phyloP scores from a whole-genome alignment of 768 basidiomycete species.

The Xerocomellus amylosporus region DNA sequence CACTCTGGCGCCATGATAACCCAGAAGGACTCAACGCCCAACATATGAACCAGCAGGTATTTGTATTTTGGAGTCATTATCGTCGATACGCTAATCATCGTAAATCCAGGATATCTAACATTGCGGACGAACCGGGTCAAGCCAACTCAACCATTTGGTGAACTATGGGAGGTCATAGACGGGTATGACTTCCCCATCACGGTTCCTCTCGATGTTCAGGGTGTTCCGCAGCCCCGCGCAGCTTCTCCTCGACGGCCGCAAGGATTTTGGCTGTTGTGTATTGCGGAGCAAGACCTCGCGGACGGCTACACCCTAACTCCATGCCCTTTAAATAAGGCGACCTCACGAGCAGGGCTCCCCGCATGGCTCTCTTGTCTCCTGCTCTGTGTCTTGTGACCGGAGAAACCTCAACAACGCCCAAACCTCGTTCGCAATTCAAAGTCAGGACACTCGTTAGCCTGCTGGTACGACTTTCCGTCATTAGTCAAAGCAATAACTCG shows the following conservation, averaged over 20 bases:
- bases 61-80: not conserved
- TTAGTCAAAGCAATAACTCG: conserved; percentile 7
- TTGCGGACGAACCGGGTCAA: conserved; percentile 5
- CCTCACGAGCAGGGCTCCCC: conserved; percentile 11
- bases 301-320: conserved; percentile 16
- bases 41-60: not conserved
- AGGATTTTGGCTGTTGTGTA: conserved; percentile 16
- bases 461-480: conserved; percentile 15
- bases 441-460: conserved; percentile 21
- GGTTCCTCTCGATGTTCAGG: conserved; percentile 4
- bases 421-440: conserved; percentile 31
- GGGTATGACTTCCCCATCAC: conserved; percentile 14
- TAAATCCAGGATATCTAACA: not conserved
- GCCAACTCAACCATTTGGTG: not conserved
- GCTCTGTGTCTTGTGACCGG: conserved; percentile 23
- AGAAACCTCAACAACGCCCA: conserved; percentile 24
- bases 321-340: conserved; percentile 27
- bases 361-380: conserved; percentile 25
- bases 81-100: not conserved
- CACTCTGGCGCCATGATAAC: not conserved
- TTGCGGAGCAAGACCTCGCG: conserved; percentile 22
- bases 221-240: conserved; percentile 22
- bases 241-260: conserved; percentile 21
- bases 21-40: not conserved
- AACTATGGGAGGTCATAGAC: not conserved